Conservation (phyloP, 768 basidiomycete genomes). For the Heimioporus sp. region DNA sequence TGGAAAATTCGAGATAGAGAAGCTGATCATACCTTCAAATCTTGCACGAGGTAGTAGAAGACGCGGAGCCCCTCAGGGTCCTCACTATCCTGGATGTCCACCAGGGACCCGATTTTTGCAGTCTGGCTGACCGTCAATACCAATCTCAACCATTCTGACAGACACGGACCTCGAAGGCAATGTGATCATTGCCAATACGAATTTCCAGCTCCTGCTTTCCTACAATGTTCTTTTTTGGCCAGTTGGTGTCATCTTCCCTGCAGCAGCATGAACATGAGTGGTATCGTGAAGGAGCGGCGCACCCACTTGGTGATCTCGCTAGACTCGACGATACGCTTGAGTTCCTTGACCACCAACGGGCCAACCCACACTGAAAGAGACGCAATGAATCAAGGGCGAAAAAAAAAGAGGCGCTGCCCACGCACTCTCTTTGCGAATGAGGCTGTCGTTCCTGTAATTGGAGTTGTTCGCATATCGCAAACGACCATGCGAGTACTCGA, state of each 20-base stretch:
- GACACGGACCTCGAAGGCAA: conserved; percentile 84
- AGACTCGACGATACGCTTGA: conserved; percentile 89
- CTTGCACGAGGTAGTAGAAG: conserved; percentile 98
- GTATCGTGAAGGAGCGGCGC: neutral
- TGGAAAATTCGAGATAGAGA: neutral
- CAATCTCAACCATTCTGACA: neutral
- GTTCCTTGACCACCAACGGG: conserved; percentile 87
- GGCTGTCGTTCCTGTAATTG: conserved; percentile 95
- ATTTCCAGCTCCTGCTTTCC: conserved; percentile 99
- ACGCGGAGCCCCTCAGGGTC: conserved; percentile 97
- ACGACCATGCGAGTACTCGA: conserved; percentile 96
- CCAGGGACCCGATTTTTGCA: conserved; percentile 95
- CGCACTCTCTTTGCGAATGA: conserved; percentile 98
- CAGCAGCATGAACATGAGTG: neutral
- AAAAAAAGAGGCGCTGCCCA: conserved; percentile 11
- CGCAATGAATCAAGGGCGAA: neutral
- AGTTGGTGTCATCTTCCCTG: conserved; percentile 97
- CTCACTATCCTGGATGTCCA: conserved; percentile 95
- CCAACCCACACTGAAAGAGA: conserved; percentile 82
- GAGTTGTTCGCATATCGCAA: conserved; percentile 99
- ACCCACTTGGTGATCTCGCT: conserved; percentile 91
- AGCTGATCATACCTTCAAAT: conserved; percentile 67
- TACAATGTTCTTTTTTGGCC: conserved; percentile 99
- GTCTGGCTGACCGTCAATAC: conserved; percentile 53
- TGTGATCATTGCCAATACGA: conserved; percentile 90